Percentiles rank a stretch among this genome's conserved stretches.
Evolutionary conservation across 768 basidiomycete genomes (phyloP).

Genomic region (Lyophyllum shimeji): DNA sequence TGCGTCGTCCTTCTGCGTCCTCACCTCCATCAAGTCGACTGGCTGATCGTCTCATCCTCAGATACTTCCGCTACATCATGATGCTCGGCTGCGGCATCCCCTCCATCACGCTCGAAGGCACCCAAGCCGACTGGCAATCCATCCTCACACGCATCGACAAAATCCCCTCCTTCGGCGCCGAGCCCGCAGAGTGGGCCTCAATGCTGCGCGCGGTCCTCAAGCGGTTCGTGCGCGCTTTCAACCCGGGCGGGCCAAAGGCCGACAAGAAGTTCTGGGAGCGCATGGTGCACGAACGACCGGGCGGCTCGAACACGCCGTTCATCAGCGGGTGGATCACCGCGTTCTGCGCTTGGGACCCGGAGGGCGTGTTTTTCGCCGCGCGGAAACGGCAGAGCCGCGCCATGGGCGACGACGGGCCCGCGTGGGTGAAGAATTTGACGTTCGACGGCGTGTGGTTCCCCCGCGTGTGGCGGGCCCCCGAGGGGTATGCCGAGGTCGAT

Average conservation of each 20-base stretch:
- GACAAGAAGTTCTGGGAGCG: constrained; percentile 39
- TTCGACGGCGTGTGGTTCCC: background rate
- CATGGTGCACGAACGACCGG: constrained; percentile 12
- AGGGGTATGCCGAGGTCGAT: background rate
- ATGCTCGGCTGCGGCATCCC: constrained; percentile 38
- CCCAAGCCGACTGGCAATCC: constrained; percentile 28
- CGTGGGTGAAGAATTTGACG: background rate
- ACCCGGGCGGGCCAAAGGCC: constrained; percentile 11
- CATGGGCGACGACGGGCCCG: background rate
- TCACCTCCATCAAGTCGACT: background rate
- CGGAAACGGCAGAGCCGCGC: background rate
- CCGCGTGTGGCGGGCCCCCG: background rate
- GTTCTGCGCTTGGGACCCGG: constrained; percentile 26
- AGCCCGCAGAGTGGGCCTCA: constrained; percentile 33
- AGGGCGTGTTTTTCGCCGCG: background rate
- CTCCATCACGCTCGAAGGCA: constrained; percentile 43
- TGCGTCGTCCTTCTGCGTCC: background rate
- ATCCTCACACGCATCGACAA: background rate
- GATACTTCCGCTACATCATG: constrained; percentile 37
- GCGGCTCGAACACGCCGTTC: constrained; percentile 23
- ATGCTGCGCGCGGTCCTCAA: constrained; percentile 39
- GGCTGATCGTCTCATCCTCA: no score
- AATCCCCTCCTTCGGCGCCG: constrained; percentile 2
- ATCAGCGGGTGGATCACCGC: constrained; percentile 40
- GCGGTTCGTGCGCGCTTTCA: constrained; percentile 35